Percentiles rank a stretch among this genome's conserved stretches.
phyloP scores from a whole-genome alignment of 495 filamentous ascomycete genomes.

The Aspergillus affinis region DNA sequence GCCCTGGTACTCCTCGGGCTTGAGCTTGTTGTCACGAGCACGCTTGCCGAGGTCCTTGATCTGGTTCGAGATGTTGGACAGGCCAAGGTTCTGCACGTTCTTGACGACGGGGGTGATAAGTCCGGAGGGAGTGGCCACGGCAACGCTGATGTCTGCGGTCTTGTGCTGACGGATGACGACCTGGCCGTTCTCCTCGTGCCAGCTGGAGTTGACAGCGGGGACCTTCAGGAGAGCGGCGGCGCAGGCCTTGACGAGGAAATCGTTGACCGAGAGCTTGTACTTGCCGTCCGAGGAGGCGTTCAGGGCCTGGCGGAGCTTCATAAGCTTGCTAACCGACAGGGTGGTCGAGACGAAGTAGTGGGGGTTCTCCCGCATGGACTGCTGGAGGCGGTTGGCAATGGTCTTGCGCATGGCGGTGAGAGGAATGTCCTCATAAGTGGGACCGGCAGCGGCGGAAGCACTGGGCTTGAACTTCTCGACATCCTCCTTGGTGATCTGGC shows the following conservation, averaged over 20 bases:
- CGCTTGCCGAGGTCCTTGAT: constrained; percentile 97
- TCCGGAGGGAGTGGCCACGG: constrained; percentile 89
- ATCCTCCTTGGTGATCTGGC: constrained; percentile 87
- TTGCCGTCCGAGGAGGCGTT: constrained; percentile 85
- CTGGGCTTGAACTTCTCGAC: constrained; percentile 77
- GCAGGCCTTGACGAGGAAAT: constrained; percentile 98
- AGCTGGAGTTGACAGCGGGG: constrained; percentile 91
- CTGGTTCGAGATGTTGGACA: constrained; percentile 79
- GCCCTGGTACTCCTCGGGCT: constrained; percentile 98
- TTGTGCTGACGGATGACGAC: constrained; percentile 85
- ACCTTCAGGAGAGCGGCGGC: constrained; percentile 87
- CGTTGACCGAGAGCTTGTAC: constrained; percentile 98
- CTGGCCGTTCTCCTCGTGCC: constrained; percentile 75
- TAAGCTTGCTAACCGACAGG: constrained; percentile 87
- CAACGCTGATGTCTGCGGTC: constrained; percentile 87
- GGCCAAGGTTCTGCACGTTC: constrained; percentile 76
- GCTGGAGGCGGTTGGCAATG: constrained; percentile 85
- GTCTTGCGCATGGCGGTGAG: constrained; percentile 95
- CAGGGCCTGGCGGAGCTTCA: constrained; percentile 92
- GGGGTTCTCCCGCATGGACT: constrained; percentile 89
- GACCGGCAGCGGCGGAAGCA: constrained; percentile 51
- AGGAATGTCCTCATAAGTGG: constrained; percentile 80
- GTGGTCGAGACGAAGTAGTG: constrained; percentile 94
- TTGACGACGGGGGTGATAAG: constrained; percentile 98
- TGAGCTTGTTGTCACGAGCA: constrained; percentile 94